Percentiles rank a stretch among this genome's conserved stretches.
Evolutionary conservation across 176 grass and related monocot genomes (phyloP).

Genomic region (Zea luxurians): DNA sequence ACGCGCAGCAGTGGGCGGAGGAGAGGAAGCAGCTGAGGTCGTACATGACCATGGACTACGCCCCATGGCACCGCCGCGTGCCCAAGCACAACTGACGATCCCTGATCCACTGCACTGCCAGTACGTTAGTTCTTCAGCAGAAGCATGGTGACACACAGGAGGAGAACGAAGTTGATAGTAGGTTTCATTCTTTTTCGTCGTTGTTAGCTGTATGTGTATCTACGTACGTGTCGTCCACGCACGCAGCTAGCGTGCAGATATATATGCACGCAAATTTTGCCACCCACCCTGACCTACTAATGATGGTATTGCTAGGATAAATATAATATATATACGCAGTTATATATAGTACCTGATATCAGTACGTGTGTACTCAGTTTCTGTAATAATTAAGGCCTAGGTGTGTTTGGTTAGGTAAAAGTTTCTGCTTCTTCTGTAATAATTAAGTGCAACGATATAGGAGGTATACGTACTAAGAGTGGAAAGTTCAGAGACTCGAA

Average conservation of each 20-base stretch:
- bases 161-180: too few species aligned
- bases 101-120: not conserved
- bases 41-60: slow-evolving; percentile 56
- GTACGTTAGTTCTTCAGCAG: too few species aligned
- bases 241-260: slow-evolving; percentile 22
- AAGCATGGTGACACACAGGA: too few species aligned
- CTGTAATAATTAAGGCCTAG: slow-evolving; percentile 30
- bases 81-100: slow-evolving; percentile 59
- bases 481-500: too few species aligned
- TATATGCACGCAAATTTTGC: slow-evolving; percentile 44
- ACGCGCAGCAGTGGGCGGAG: slow-evolving; percentile 54
- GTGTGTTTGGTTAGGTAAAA: slow-evolving; percentile 3
- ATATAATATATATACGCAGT: slow-evolving; percentile 28
- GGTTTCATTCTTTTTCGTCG: not conserved
- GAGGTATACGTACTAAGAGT: slow-evolving; percentile 11
- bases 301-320: slow-evolving; percentile 39
- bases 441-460: slow-evolving; percentile 2
- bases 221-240: slow-evolving; percentile 8
- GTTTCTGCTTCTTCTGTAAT: slow-evolving; percentile 33
- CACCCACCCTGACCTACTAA: slow-evolving; percentile 10
- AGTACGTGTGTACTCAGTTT: not conserved
- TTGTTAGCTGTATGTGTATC: slow-evolving; percentile 21
- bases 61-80: not conserved
- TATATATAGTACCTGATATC: slow-evolving; percentile 5
- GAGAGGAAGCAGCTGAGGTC: slow-evolving; percentile 52